These are phyloP conservation scores for Didymella pomorum DNA, from an alignment of 2,329 filamentous ascomycete species.

Conservation along the genomic window DNA sequence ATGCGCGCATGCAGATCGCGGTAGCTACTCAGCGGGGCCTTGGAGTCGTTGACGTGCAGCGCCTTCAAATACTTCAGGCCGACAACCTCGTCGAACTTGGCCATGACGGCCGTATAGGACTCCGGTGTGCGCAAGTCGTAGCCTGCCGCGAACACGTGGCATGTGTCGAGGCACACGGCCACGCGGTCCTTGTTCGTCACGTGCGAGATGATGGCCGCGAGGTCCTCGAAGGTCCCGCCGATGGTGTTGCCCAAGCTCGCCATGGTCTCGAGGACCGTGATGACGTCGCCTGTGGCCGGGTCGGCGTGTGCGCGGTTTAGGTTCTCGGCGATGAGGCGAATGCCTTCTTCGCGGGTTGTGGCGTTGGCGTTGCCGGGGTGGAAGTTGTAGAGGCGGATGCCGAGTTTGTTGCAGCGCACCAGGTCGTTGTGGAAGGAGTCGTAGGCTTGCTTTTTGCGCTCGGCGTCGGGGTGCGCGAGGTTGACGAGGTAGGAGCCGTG, in stretches of 20 bases:
- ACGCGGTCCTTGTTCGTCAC: constrained; percentile 84
- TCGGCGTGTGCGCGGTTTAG: constrained; percentile 83
- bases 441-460: constrained; percentile 87
- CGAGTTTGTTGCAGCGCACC: constrained; percentile 80
- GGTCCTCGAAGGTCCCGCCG: constrained; percentile 83
- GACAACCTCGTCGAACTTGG: constrained; percentile 78
- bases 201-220: constrained; percentile 81
- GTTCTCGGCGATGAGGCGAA: constrained; percentile 79
- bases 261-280: constrained; percentile 95
- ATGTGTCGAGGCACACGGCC: constrained; percentile 95
- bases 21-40: constrained; percentile 81
- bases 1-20: constrained; percentile 96
- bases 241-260: constrained; percentile 85
- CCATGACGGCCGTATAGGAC: constrained; percentile 76
- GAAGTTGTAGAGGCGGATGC: constrained; percentile 96
- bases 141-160: constrained; percentile 92
- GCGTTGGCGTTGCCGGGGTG: constrained; percentile 84
- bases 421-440: constrained; percentile 87
- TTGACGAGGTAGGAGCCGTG: constrained; percentile 98
- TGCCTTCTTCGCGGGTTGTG: constrained; percentile 72
- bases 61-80: constrained; percentile 83
- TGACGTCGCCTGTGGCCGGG: constrained; percentile 69
- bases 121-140: constrained; percentile 84
- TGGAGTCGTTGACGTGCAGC: constrained; percentile 94
- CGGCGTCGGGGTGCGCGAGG: constrained; percentile 81